Base-by-base conservation (phyloP, 169 alveolate genomes). In the Theileria sp. region DNA sequence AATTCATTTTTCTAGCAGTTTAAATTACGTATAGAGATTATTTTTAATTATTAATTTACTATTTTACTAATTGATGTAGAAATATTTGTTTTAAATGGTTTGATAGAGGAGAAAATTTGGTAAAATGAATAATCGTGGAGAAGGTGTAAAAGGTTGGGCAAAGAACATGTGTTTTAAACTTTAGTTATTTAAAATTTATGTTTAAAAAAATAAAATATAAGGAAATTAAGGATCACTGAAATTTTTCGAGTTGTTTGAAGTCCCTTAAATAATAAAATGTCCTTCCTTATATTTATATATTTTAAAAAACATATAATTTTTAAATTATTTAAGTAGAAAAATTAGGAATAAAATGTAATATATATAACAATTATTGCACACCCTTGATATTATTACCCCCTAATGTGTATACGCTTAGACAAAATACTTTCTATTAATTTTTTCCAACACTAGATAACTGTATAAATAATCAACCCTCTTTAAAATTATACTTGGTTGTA, bases 351-450 rank as follows among this genome's bases (percentile, higher is more conserved):
- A 68, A 58, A 21, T 19, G 7, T 10, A 23, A 26, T 21, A 17
- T 17, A 62, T 58, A 23, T 61, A 61, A 34, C 61, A 28, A n/a
- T 23, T 36, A 38, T 19, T 66, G 49, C 56, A 66, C 56, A 66
- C 49, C 60, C 49, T 21, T 21, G 26, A 19, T 66, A n/a, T 66
- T 38, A 4, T 66, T 7, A 19, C 56, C 74, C 56, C 49, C 56
- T 66, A 32, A 66, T 66, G 56, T 32, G 56, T 66, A 66, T 30
- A 30, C 34, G 69, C 49, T 61, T 26, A 26, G 69, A 26, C 69
- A 30, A 30, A 30, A 66, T 66, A 32, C 12, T 66, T 36, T 32
- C 26, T 60, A 32, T 38, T 58, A 66, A 3, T 58, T 58, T 58
- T 10, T 58, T 58, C 34, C 34, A 58, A 21, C 34, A 25, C n/a